A percentile compares a stretch with the other conserved stretches of the same genome.
Conservation (phyloP, 2,329 filamentous ascomycete genomes). For the Diaporthe destruens region DNA sequence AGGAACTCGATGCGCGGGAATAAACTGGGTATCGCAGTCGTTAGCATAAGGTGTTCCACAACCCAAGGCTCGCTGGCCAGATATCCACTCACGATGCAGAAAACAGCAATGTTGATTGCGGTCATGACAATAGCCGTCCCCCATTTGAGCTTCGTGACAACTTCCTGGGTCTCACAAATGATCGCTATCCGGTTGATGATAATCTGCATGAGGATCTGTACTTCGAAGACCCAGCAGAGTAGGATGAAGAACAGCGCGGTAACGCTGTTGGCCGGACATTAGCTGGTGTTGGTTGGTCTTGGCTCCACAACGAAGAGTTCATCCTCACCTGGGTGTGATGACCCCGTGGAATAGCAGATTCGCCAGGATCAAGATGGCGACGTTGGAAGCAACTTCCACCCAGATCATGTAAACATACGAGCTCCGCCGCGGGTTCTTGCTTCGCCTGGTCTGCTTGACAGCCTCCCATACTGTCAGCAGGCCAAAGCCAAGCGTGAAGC, state of each 20-base stretch:
- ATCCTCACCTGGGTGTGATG: slow-evolving; percentile 50
- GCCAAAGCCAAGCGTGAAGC: slow-evolving; percentile 55
- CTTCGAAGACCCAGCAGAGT: slow-evolving; percentile 58
- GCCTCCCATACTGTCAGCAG: slow-evolving; percentile 56
- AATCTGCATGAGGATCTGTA: slow-evolving; percentile 66
- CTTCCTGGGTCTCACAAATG: slow-evolving; percentile 56
- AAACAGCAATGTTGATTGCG: slow-evolving; percentile 61
- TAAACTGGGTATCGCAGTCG: slow-evolving; percentile 51
- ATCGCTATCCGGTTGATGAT: slow-evolving; percentile 67
- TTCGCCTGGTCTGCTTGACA: slow-evolving; percentile 56
- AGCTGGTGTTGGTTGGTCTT: not conserved
- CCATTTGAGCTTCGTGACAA: slow-evolving; percentile 60
- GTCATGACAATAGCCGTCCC: slow-evolving; percentile 59
- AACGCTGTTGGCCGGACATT: not conserved
- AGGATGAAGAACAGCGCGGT: slow-evolving; percentile 51
- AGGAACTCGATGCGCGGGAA: slow-evolving; percentile 54
- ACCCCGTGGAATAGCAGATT: slow-evolving; percentile 56
- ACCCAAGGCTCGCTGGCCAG: not conserved
- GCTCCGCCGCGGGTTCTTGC: slow-evolving; percentile 49
- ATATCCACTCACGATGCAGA: slow-evolving; percentile 25
- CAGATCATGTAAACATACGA: slow-evolving; percentile 61
- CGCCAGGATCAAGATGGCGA: slow-evolving; percentile 54
- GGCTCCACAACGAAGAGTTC: not conserved
- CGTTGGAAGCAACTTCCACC: slow-evolving; percentile 56
- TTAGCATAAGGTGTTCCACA: not conserved